phyloP scores from a whole-genome alignment of 2,329 filamentous ascomycete genomes.

The Ophiosphaerella narmari region DNA sequence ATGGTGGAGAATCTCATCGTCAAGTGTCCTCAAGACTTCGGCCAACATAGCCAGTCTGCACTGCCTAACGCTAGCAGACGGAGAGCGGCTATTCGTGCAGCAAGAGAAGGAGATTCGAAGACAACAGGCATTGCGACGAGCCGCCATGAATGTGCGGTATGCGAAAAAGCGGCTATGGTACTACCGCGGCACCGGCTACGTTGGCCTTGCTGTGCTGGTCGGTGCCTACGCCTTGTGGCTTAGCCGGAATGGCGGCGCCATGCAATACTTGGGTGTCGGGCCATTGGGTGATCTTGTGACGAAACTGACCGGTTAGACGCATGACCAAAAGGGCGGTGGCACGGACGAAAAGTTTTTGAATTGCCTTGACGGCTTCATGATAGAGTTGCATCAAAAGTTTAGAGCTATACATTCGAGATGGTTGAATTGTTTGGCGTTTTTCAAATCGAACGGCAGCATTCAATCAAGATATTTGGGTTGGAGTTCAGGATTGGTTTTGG shows the following conservation, averaged over 20 bases:
- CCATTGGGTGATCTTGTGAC: constrained; percentile 22
- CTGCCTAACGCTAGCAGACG: constrained; percentile 67
- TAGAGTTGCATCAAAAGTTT: not conserved
- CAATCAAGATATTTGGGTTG: too few relatives aligned
- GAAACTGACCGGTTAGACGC: constrained; percentile 11
- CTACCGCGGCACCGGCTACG: constrained; percentile 64
- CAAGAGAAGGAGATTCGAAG: constrained; percentile 75
- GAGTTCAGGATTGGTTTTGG: too few relatives aligned
- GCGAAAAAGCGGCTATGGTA: constrained; percentile 62
- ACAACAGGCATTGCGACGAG: constrained; percentile 55
- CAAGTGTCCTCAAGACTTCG: constrained; percentile 86
- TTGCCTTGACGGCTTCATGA: not conserved
- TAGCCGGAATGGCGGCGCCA: constrained; percentile 23
- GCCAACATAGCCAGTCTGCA: constrained; percentile 57
- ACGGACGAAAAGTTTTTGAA: not conserved
- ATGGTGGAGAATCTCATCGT: constrained; percentile 73
- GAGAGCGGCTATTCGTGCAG: constrained; percentile 67
- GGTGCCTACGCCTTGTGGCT: constrained; percentile 45
- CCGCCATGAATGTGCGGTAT: constrained; percentile 48
- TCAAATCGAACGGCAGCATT: too few relatives aligned
- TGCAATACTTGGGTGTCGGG: constrained; percentile 1
- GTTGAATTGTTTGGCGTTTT: not conserved
- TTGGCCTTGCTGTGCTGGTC: constrained; percentile 56
- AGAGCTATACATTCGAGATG: too few relatives aligned
- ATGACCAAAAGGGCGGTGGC: not conserved